These are phyloP conservation scores for Talaromyces sp. DNA, from an alignment of 2,329 filamentous ascomycete genomes.

Conservation along the genomic window DNA sequence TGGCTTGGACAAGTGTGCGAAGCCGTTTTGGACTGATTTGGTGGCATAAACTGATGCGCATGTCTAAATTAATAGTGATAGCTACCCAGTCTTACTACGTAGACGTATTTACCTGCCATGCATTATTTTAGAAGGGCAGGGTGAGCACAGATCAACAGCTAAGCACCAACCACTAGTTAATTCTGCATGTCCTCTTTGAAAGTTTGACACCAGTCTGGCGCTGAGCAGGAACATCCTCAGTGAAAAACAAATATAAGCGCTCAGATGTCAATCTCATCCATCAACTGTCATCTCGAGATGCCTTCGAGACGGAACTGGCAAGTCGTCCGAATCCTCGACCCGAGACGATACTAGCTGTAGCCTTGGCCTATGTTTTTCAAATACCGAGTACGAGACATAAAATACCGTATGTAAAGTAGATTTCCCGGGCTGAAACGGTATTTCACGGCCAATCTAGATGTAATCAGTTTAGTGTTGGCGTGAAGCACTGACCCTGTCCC, in stretches of 20 bases:
- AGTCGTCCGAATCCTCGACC: not conserved
- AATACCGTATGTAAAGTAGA: not conserved
- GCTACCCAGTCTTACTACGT: not conserved
- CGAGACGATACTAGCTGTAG: not conserved
- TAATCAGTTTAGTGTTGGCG: conserved; percentile 4
- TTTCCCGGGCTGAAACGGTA: not conserved
- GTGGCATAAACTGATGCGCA: not conserved
- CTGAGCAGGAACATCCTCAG: not conserved
- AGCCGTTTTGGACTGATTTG: not conserved
- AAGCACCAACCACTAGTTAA: not conserved
- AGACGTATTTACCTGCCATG: conserved; percentile 1
- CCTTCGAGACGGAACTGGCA: not conserved
- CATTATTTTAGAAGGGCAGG: not conserved
- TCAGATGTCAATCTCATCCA: not conserved
- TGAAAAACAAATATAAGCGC: not conserved
- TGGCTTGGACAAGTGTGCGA: not conserved
- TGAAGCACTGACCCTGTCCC: conserved; percentile 4
- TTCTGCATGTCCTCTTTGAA: not conserved
- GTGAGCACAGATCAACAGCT: conserved; percentile 4
- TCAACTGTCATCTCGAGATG: not conserved
- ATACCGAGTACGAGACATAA: not conserved
- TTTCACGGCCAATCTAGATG: not conserved
- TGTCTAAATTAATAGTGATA: not conserved
- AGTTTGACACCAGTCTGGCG: not conserved
- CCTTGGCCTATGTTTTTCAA: not conserved